Conservation (phyloP, 371 early-diverging fungal species). For the Lichtheimia ramosa region DNA sequence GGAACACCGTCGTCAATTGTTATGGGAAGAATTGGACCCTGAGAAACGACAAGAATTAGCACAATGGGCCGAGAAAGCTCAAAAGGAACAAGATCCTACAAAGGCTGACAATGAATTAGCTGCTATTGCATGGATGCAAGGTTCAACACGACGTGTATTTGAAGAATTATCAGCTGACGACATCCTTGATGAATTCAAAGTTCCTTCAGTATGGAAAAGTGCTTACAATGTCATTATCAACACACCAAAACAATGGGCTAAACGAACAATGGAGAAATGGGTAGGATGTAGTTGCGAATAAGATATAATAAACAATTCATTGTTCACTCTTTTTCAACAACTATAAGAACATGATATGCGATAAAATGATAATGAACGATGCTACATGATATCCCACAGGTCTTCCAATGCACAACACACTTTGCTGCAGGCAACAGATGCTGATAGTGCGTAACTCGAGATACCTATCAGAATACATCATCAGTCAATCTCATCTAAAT, state of each 20-base stretch:
- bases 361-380: too few relatives aligned
- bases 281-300: too few relatives aligned
- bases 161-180: constrained; percentile 1
- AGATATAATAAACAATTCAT: too few relatives aligned
- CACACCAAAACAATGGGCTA: too few relatives aligned
- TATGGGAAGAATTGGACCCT: not conserved
- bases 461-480: constrained; percentile 57
- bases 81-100: not conserved
- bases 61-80: constrained; percentile 1
- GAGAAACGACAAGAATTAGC: not conserved
- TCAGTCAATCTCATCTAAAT: not conserved
- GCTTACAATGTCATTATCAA: too few relatives aligned
- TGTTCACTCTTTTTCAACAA: too few relatives aligned
- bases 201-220: too few relatives aligned
- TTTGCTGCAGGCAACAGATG: constrained; percentile 88
- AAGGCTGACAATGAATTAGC: constrained; percentile 4
- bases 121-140: constrained; percentile 2
- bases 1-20: not conserved
- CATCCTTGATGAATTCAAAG: too few relatives aligned
- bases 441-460: constrained; percentile 88
- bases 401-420: constrained; percentile 86
- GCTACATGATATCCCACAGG: constrained; percentile 77
- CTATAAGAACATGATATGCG: too few relatives aligned
- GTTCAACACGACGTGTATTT: not conserved
- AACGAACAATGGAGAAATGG: too few relatives aligned